Evolutionary conservation across 306 rosid species (phyloP), one percentile per base, ranked within the genome.

Genomic region (Begonia fuchsioides): DNA sequence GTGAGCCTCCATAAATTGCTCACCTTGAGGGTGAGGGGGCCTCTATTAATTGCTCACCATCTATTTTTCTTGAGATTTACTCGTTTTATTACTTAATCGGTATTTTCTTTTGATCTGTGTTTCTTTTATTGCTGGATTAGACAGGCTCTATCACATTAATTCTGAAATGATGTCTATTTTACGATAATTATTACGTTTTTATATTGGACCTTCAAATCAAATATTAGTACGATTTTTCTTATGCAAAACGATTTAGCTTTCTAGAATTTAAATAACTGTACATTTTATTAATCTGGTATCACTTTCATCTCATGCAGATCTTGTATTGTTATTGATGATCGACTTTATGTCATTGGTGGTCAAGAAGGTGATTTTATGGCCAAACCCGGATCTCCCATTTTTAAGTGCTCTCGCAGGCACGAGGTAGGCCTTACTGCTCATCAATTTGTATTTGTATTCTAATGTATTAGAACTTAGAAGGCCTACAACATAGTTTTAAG

Each of bases 351-450:
- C 39, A 80, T 87, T 17, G 96, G 94, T 56, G 94, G 96, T 39
- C 94, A 87, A 74, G 94, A 87, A 64, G 96, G 96, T 64, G 96
- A 87, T 72, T 87, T 83, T 63, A 87, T 87, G 94, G 65, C 96
- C 49, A 87, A 87, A 60, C 96, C 96, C 1, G 80, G 92, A 17
- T 88, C 95, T 5, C 82, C 97, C 49, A 88, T 84, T 63, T 88
- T 88, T 65, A 88, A 88, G 68, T 84, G 97, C 56, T 88, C 97
- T 1, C 95, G 95, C 60, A 75, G 97, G 73, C 64, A 40, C 32
- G 97, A 88, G 88, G 96, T 88, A 70, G 20, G 49, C 54, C 17
- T 26, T 5, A 26, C 35, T 26, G 35, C 35, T 26, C 0, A 26
- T 26, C 18, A 46, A 46, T 1, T 13, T 9, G 16, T 15, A 46